These are phyloP conservation scores for Botrytis byssoidea DNA, from an alignment of 2,329 filamentous ascomycete genomes.

Conservation along the genomic window DNA sequence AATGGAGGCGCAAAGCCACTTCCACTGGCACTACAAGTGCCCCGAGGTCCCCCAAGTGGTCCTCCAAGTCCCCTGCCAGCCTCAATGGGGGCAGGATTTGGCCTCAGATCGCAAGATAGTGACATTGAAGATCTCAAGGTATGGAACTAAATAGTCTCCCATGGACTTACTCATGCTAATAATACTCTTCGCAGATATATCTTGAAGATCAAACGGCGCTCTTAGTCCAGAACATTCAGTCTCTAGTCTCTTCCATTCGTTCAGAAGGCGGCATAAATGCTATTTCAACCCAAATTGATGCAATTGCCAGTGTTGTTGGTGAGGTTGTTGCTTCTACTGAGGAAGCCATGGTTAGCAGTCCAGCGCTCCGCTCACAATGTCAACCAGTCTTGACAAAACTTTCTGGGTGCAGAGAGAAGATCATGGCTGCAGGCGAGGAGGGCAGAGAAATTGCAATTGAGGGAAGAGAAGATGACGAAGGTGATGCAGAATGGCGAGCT, in stretches of 20 bases:
- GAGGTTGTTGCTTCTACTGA: conserved; percentile 68
- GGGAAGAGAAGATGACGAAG: conserved; percentile 51
- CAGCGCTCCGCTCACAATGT: conserved; percentile 51
- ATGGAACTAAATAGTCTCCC: conserved; percentile 27
- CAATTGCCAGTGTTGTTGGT: conserved; percentile 68
- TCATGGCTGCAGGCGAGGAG: conserved; percentile 62
- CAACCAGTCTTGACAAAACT: conserved; percentile 56
- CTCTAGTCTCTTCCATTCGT: conserved; percentile 72
- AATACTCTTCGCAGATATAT: conserved; percentile 56
- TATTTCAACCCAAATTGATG: conserved; percentile 67
- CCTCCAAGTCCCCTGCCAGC: conserved; percentile 23
- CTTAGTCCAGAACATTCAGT: conserved; percentile 77
- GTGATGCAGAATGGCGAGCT: conserved; percentile 56
- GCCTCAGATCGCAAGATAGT: conserved; percentile 43
- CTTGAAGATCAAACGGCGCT: conserved; percentile 79
- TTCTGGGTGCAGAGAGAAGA: conserved; percentile 60
- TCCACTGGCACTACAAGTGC: conserved; percentile 12
- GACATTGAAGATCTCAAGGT: conserved; percentile 63
- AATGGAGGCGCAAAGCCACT: conserved; percentile 37
- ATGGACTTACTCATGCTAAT: conserved; percentile 28
- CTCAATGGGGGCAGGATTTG: conserved; percentile 43
- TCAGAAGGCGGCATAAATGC: conserved; percentile 60
- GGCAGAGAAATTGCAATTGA: conserved; percentile 59
- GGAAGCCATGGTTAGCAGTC: conserved; percentile 51
- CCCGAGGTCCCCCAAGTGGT: conserved; percentile 16